These are phyloP conservation scores for Coemansia sp. DNA, from an alignment of 192 early-diverging fungal genomes.

Conservation along the genomic window DNA sequence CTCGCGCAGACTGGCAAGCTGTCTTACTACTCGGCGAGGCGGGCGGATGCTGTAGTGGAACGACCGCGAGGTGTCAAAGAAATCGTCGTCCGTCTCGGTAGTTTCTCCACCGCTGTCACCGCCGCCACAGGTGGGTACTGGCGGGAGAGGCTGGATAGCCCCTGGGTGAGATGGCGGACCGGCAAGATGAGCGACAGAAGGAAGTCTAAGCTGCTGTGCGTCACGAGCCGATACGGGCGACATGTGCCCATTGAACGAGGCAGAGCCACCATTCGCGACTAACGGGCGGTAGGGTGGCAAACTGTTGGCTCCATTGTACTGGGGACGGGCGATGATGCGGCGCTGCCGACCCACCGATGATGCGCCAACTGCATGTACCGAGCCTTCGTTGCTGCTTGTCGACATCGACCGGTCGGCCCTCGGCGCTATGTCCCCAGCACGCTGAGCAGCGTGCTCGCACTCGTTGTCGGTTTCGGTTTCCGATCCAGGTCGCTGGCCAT, in stretches of 20 bases:
- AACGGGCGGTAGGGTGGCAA: neutral
- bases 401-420: neutral
- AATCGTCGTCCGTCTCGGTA: conserved; percentile 54
- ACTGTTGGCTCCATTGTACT: neutral
- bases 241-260: neutral
- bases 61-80: conserved; percentile 32
- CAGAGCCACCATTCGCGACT: neutral
- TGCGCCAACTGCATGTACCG: neutral
- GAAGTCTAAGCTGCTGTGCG: neutral
- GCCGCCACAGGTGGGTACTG: neutral
- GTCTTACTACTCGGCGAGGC: conserved; percentile 41
- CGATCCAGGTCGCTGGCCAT: conserved; percentile 21
- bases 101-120: conserved; percentile 35
- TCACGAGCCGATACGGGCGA: neutral
- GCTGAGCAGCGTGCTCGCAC: neutral
- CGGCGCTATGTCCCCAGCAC: neutral
- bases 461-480: conserved; percentile 42
- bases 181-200: neutral
- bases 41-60: conserved; percentile 43
- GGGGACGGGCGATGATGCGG: neutral
- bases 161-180: neutral
- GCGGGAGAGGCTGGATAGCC: neutral
- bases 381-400: neutral
- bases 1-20: conserved; percentile 40
- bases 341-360: neutral